Base-by-base conservation (phyloP, 2,329 filamentous ascomycete species). In the Sporothrix luriei region DNA sequence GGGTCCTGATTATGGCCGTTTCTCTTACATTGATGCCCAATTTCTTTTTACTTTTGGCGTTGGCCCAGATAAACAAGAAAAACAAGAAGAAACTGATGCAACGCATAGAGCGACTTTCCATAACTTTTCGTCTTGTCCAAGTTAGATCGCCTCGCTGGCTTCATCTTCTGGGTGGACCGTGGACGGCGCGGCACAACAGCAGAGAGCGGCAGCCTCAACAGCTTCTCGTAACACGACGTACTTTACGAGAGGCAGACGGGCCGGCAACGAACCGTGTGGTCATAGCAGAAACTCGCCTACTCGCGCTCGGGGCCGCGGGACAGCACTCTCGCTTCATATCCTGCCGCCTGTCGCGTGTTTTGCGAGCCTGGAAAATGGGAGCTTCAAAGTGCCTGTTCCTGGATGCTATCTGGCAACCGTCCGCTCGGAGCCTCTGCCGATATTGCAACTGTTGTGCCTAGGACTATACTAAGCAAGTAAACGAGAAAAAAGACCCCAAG, bases 281-380 rank as follows among this genome's bases (percentile, higher is more conserved):
- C 7, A 7, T 33, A 33, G 33, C 4, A 6, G 16, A 62, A 46
- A 48, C 38, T 29, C 38, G 21, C 40, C 40, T 26, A 13, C n/a
- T 48, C 21, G 59, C 21, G 57, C 57, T 46, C 57, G n/a, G 57
- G 26, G 57, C 59, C 14, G 21, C 59, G 59, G 59, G 59, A 46
- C 16, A 11, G 24, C 43, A 48, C 46, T 64, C 24, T 49, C 13
- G 4, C 4, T 21, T 49, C 43, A 52, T 66, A 21, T 66, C 9
- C 13, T 52, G 48, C 48, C 48, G 46, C 48, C 19, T 33, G 61
- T 48, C 11, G 24, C 4, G 46, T 3, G 43, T 5, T 9, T 64
- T 21, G 40, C 43, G 43, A 64, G 61, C 61, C 61, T 29, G 61
- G 61, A 33, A 64, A 49, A 49, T 64, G 61, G 40, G 19, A 64